Evolutionary conservation across 306 rosid genomes (phyloP), one percentile per base, ranked within the genome.

Genomic region (Senna siamea): DNA sequence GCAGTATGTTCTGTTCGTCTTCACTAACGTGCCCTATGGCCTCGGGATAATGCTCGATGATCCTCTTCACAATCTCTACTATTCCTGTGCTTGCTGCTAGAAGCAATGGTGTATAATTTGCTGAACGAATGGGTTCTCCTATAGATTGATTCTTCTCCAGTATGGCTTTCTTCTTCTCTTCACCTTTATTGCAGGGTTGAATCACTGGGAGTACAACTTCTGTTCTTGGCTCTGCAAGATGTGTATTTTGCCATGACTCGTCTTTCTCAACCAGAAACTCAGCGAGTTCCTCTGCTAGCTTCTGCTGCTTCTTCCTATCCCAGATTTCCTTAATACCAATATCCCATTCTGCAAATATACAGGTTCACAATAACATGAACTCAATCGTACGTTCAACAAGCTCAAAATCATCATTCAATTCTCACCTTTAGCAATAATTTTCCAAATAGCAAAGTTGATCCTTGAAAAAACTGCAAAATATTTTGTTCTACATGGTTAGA

Each of bases 71-170:
- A 2, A 83, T 76, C 15, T 76, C 70, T 0, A 14, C 1, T 6
- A 76, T 46, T n/a, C 83, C 84, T 0, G 8, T 35, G 23, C 44
- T 6, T 0, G 76, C 66, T 6, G 84, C 83, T 5, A 71, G 5
- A 2, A 22, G 44, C 73, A 83, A 53, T 4, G 83, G 70, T 0
- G 78, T 28, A 0, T 35, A 9, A 19, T n/a, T n/a, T n/a, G n/a
- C n/a, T n/a, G 5, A 30, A 6, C 3, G 38, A 0, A 8, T 4
- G 2, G n/a, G 8, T 11, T 6, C n/a, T n/a, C n/a, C 32, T 1
- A 32, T 32, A 5, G 70, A 38, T 7, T 15, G 41, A 12, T 8
- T 38, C 54, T 13, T 62, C 34, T 18, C 28, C n/a, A 22, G 6
- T 23, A 10, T 8, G 0, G 26, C 52, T n/a, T n/a, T n/a, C n/a